A percentile compares a stretch with the other conserved stretches of the same genome.
phyloP scores from a whole-genome alignment of 306 rosid genomes.

The Coriaria nepalensis region DNA sequence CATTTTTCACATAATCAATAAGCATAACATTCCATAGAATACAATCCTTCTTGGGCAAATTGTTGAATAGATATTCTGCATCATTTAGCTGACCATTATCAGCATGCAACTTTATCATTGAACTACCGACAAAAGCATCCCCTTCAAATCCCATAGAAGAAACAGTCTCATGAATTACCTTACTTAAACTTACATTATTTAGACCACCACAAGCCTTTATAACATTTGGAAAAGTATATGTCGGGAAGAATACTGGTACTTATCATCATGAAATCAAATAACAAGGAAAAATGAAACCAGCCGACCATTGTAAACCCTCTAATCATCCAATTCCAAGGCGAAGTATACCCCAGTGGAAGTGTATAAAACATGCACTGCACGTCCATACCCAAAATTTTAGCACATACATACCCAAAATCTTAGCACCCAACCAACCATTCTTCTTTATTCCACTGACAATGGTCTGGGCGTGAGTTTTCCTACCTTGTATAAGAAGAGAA shows the following conservation, averaged over 20 bases:
- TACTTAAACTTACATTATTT: conserved; percentile 41
- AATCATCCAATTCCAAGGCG: conserved; percentile 81
- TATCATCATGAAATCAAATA: conserved; percentile 76
- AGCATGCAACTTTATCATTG: conserved; percentile 54
- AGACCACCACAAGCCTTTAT: conserved; percentile 66
- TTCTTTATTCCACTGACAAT: conserved; percentile 29
- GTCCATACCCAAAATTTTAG: conserved; percentile 38
- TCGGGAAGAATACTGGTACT: conserved; percentile 50
- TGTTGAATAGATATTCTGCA: conserved; percentile 53
- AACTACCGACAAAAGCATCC: conserved; percentile 62
- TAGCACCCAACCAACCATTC: conserved; percentile 21
- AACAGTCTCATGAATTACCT: conserved; percentile 33
- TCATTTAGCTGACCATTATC: conserved; percentile 44
- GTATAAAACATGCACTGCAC: conserved; percentile 48
- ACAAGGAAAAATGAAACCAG: conserved; percentile 36
- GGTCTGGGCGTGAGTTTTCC: conserved; percentile 48
- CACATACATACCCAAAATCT: conserved; percentile 50
- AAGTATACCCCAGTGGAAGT: conserved; percentile 33
- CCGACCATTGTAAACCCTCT: conserved; percentile 51
- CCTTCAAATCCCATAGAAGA: conserved; percentile 31
- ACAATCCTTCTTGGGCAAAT: conserved; percentile 42
- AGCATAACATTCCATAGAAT: conserved; percentile 83
- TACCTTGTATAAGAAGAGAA: conserved; percentile 40
- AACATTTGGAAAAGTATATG: conserved; percentile 76
- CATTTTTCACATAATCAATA: conserved; percentile 43